phyloP scores from a whole-genome alignment of 169 alveolate species.

The Plasmodium fragile region DNA sequence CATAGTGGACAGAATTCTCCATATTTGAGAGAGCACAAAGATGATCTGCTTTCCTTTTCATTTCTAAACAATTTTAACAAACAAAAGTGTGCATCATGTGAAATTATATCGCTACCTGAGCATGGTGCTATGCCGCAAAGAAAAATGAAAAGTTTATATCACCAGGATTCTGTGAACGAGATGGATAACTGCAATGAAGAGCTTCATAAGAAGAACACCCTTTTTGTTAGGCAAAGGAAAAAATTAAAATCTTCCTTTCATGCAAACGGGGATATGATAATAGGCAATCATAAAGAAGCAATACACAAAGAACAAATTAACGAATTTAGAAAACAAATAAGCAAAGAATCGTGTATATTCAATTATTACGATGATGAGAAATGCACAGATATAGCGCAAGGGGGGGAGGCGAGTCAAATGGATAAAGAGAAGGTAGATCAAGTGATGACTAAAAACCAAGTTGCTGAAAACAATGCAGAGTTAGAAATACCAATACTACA shows the following conservation, averaged over 20 bases:
- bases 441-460: background rate
- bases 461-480: background rate
- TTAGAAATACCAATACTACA: constrained; percentile 37
- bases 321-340: constrained; percentile 54
- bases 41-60: constrained; percentile 15
- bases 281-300: constrained; percentile 64
- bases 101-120: constrained; percentile 16
- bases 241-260: constrained; percentile 69
- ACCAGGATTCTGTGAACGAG: background rate
- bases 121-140: background rate
- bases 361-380: constrained; percentile 24
- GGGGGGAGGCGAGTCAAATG: background rate
- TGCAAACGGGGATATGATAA: constrained; percentile 72
- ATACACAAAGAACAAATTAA: constrained; percentile 74
- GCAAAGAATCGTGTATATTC: constrained; percentile 24
- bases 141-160: background rate
- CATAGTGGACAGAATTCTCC: background rate
- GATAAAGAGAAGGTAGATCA: constrained; percentile 1
- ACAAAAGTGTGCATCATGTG: constrained; percentile 16
- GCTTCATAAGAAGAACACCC: background rate
- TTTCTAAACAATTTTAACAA: constrained; percentile 9
- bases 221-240: constrained; percentile 64
- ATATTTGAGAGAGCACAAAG: background rate
- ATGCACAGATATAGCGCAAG: background rate
- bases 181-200: background rate